Evolutionary conservation across 495 filamentous ascomycete genomes (phyloP).

Genomic region (Daldinia caldariorum): DNA sequence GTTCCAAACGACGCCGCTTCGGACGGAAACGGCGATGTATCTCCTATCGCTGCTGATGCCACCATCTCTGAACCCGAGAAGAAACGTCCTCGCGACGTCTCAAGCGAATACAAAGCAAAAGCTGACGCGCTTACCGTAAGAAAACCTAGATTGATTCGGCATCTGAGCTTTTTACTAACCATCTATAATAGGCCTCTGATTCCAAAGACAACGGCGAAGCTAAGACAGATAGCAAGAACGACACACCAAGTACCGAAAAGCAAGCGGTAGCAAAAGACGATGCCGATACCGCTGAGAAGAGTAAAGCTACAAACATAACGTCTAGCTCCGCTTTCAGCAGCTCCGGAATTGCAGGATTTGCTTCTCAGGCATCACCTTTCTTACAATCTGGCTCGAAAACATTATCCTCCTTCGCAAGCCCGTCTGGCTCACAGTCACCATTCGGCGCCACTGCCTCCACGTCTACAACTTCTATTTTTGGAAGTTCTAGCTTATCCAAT

Average conservation of each 20-base stretch:
- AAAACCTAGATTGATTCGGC: not conserved
- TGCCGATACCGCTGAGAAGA: constrained; percentile 8
- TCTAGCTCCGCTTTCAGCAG: constrained; percentile 43
- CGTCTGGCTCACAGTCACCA: constrained; percentile 36
- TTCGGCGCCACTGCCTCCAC: constrained; percentile 28
- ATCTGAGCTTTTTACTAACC: constrained; percentile 3
- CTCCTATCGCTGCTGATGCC: constrained; percentile 48
- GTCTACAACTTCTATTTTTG: constrained; percentile 35
- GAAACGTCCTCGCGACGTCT: constrained; percentile 61
- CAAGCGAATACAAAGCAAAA: constrained; percentile 38
- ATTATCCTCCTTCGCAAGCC: constrained; percentile 53
- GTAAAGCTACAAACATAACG: constrained; percentile 23
- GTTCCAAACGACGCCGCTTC: constrained; percentile 46
- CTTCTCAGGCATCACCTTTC: constrained; percentile 46
- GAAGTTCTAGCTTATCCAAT: constrained; percentile 32
- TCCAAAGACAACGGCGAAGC: constrained; percentile 16
- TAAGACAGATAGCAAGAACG: constrained; percentile 21
- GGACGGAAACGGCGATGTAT: constrained; percentile 49
- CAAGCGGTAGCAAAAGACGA: not conserved
- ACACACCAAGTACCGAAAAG: constrained; percentile 19
- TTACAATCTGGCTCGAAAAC: constrained; percentile 45
- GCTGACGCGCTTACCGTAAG: constrained; percentile 25
- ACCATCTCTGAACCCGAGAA: constrained; percentile 63
- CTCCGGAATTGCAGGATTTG: constrained; percentile 45
- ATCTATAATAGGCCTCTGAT: constrained; percentile 11